Percentiles rank a stretch among this genome's conserved stretches.
phyloP scores from a whole-genome alignment of 805 yeast genomes.

The Kazachstania psychrophila region DNA sequence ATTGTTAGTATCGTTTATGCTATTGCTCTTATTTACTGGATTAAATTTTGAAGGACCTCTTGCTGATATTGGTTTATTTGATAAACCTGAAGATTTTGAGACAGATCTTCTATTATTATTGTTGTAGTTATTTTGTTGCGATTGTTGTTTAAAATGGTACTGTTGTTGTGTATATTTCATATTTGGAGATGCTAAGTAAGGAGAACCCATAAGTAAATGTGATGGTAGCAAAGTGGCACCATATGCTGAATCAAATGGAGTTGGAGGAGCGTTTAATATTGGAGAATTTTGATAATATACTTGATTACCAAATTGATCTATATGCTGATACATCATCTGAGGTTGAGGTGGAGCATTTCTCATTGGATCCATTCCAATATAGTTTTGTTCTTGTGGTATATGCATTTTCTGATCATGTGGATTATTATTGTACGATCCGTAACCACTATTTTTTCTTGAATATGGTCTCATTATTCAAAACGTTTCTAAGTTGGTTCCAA shows the following conservation, averaged over 20 bases:
- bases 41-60: too few relatives aligned
- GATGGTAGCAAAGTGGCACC: slow-evolving; percentile 57
- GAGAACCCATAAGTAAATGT: slow-evolving; percentile 51
- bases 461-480: slow-evolving; percentile 1
- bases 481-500: too few relatives aligned
- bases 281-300: slow-evolving; percentile 15
- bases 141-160: background rate
- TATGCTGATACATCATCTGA: background rate
- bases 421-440: background rate
- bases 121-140: background rate
- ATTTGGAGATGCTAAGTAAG: slow-evolving; percentile 40
- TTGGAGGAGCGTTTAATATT: slow-evolving; percentile 31
- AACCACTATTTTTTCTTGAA: slow-evolving; percentile 5
- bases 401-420: slow-evolving; percentile 1
- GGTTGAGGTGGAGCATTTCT: background rate
- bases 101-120: background rate
- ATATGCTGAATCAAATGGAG: slow-evolving; percentile 53
- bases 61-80: background rate
- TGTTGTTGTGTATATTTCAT: slow-evolving; percentile 5
- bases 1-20: background rate
- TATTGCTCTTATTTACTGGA: background rate
- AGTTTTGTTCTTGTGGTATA: background rate
- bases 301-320: slow-evolving; percentile 3
- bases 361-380: background rate
- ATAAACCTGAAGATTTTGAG: background rate